Percentiles rank a stretch among this genome's conserved stretches.
Conservation (phyloP, 192 early-diverging fungal genomes). For the Spinellus fusiger region DNA sequence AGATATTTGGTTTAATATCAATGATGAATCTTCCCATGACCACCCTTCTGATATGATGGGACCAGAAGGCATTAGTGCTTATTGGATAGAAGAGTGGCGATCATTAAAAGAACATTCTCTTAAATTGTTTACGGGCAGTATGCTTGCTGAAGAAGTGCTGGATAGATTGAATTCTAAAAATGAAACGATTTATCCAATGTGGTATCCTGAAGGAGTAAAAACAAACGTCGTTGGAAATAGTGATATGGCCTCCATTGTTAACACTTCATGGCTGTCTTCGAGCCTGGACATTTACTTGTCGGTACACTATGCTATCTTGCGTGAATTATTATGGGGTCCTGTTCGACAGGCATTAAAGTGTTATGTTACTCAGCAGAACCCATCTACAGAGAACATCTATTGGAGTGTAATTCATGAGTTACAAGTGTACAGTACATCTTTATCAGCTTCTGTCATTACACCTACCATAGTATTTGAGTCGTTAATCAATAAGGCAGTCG, state of each 20-base stretch:
- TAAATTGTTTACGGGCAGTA: background rate
- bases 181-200: background rate
- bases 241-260: background rate
- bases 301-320: constrained; percentile 2
- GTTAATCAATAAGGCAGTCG: background rate
- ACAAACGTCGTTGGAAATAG: background rate
- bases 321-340: background rate
- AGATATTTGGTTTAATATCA: background rate
- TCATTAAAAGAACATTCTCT: background rate
- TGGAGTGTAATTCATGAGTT: background rate
- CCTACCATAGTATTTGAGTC: background rate
- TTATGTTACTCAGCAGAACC: background rate
- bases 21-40: background rate
- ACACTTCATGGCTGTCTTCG: background rate
- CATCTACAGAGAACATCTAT: background rate
- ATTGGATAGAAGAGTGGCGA: background rate
- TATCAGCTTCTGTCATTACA: background rate
- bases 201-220: background rate
- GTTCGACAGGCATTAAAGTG: background rate
- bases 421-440: background rate
- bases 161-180: background rate
- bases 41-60: too few relatives aligned
- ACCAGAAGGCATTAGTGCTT: background rate
- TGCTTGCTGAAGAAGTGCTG: background rate
- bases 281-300: background rate